Evolutionary conservation across 345 rosid genomes (phyloP), one percentile per base, ranked within the genome.

Genomic region (Mercurialis annua): DNA sequence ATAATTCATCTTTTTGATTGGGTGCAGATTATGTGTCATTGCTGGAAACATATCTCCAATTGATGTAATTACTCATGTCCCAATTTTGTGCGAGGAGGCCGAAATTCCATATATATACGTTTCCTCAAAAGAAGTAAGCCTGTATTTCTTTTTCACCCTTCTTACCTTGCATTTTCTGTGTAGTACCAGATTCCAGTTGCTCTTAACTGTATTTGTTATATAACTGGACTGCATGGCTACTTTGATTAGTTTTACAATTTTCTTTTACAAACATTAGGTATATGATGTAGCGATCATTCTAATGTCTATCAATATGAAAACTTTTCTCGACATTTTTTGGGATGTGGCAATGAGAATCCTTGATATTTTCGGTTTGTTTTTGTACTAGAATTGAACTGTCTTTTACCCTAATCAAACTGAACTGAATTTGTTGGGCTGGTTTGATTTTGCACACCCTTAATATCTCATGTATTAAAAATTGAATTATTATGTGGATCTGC

Each of bases 41-140:
- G 99, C 98, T 51, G 99, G 96, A 65, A 94, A 94, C 81, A 94
- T 94, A 70, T 91, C 97, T 66, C 98, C 99, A 3, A 94, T 94
- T 7, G 99, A 95, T 78, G 99, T 92, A 55, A 91, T 94, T 46
- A 94, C 97, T 9, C 99, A 94, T 71, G 87, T 91, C 48, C 99
- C 96, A 49, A 77, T 95, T 82, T 77, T 95, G 68, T 92, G 98
- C 2, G 98, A 95, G 74, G 98, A 92, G 72, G 63, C 85, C 43
- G 93, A 82, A 17, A 82, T 95, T 78, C 92, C 99, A 31, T 95
- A 95, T 47, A 40, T 94, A 11, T 94, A 94, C 66, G 98, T 89
- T 64, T 78, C 91, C 14, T 87, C 98, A 0, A 94, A 91, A 82
- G 99, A 91, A 71, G 99, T 89, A 82, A 79, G 87, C 56, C 62